These are phyloP conservation scores for Boletus edulis DNA, from an alignment of 768 basidiomycete genomes.

Conservation along the genomic window DNA sequence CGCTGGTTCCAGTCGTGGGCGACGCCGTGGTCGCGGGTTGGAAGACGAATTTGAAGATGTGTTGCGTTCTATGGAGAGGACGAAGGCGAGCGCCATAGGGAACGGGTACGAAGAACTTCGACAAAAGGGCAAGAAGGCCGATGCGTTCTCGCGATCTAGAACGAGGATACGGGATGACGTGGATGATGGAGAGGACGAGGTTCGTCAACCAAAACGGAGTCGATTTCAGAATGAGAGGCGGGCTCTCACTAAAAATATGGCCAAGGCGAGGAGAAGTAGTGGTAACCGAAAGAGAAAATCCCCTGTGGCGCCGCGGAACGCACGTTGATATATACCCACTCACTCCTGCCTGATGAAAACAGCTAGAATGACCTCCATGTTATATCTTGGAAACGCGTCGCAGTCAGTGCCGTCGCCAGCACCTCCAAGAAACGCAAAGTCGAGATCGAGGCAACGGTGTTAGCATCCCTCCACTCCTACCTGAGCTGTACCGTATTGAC, in stretches of 20 bases:
- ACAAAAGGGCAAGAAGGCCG: slow-evolving; percentile 59
- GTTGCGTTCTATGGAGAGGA: slow-evolving; percentile 56
- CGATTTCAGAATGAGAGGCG: slow-evolving; percentile 45
- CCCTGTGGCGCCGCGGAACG: too few relatives aligned
- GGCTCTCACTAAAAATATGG: slow-evolving; percentile 30
- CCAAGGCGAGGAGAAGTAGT: slow-evolving; percentile 12
- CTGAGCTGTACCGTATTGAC: not conserved
- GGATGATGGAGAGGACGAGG: slow-evolving; percentile 30
- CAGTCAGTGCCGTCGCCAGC: not conserved
- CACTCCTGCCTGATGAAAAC: not conserved
- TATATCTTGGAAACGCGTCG: slow-evolving; percentile 12
- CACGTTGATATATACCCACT: too few relatives aligned
- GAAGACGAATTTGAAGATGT: slow-evolving; percentile 87
- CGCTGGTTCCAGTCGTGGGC: slow-evolving; percentile 58
- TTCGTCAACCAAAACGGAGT: slow-evolving; percentile 34
- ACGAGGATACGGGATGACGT: slow-evolving; percentile 27
- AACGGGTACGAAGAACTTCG: slow-evolving; percentile 86
- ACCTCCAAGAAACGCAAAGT: slow-evolving; percentile 23
- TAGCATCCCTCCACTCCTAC: not conserved
- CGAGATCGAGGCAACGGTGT: slow-evolving; percentile 7
- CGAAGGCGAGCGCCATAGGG: slow-evolving; percentile 38
- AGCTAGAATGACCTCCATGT: not conserved
- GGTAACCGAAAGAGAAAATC: not conserved
- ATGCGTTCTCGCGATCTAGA: slow-evolving; percentile 60
- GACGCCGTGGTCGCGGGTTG: slow-evolving; percentile 63